Conservation (phyloP, 129 eudicot species). For the Gnaphalium uliginosum region DNA sequence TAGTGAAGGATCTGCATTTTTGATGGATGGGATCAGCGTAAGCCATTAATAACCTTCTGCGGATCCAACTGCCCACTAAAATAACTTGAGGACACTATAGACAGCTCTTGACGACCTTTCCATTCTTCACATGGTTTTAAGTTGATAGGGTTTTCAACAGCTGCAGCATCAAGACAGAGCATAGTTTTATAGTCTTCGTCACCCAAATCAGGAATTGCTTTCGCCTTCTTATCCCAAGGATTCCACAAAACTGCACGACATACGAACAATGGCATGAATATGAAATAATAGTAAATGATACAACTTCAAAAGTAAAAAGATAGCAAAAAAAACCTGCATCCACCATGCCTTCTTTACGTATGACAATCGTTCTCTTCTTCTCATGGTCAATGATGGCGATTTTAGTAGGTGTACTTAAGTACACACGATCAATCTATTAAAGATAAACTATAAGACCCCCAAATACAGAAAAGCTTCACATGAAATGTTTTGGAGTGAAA, state of each 20-base stretch:
- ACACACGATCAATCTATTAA: conserved; percentile 76
- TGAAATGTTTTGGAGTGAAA: neutral
- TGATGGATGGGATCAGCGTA: conserved; percentile 36
- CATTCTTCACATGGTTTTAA: conserved; percentile 91
- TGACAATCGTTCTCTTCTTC: conserved; percentile 82
- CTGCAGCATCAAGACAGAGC: conserved; percentile 92
- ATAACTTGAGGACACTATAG: conserved; percentile 86
- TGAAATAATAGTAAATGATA: conserved; percentile 6
- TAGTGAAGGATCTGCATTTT: conserved; percentile 26
- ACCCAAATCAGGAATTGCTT: conserved; percentile 77
- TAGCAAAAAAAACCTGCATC: conserved; percentile 73
- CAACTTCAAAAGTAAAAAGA: conserved; percentile 11
- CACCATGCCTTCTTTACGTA: conserved; percentile 89
- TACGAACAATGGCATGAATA: conserved; percentile 4
- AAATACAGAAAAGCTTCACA: neutral
- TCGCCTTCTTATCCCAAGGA: conserved; percentile 96
- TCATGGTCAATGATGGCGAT: conserved; percentile 94
- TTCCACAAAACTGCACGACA: conserved; percentile 77
- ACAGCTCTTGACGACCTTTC: conserved; percentile 87
- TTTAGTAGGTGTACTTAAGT: conserved; percentile 88
- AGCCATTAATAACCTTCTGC: conserved; percentile 63
- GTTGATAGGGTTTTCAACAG: conserved; percentile 67
- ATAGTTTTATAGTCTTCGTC: conserved; percentile 87
- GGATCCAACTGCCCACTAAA: conserved; percentile 95
- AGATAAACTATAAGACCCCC: conserved; percentile 4